Evolutionary conservation across 805 yeast species (phyloP).

Genomic region (Vanderwaltozyma verrucispora): DNA sequence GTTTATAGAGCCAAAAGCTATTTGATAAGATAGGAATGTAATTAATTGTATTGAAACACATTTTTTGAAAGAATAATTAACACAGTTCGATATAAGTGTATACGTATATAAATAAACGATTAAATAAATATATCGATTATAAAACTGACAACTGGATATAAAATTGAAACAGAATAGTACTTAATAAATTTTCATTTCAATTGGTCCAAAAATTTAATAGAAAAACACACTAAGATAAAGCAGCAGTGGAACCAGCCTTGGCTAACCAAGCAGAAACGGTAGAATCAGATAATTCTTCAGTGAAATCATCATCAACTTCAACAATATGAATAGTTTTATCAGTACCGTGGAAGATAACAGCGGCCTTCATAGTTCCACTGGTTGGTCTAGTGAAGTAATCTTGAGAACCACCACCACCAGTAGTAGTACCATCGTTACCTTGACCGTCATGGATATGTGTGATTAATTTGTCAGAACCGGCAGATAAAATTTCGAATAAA

Average conservation of each 20-base stretch:
- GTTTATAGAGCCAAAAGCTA: too few relatives aligned
- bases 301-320: conserved; percentile 50
- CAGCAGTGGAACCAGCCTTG: conserved; percentile 40
- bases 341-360: conserved; percentile 61
- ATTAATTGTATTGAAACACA: too few relatives aligned
- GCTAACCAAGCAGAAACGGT: conserved; percentile 54
- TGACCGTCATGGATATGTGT: conserved; percentile 71
- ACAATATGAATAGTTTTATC: conserved; percentile 43
- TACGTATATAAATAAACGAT: too few relatives aligned
- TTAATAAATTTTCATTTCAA: too few relatives aligned
- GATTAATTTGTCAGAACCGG: conserved; percentile 68
- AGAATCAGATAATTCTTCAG: conserved; percentile 40
- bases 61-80: neutral
- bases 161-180: too few relatives aligned
- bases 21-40: too few relatives aligned
- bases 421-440: conserved; percentile 6
- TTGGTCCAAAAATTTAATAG: too few relatives aligned
- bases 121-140: neutral
- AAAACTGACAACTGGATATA: too few relatives aligned
- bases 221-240: conserved; percentile 11
- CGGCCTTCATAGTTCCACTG: conserved; percentile 70
- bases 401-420: conserved; percentile 69
- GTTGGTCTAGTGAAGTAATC: conserved; percentile 88
- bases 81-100: neutral
- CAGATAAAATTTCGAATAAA: conserved; percentile 74